Conservation (phyloP, 371 early-diverging fungal species). For the Apophysomyces ossiformis region DNA sequence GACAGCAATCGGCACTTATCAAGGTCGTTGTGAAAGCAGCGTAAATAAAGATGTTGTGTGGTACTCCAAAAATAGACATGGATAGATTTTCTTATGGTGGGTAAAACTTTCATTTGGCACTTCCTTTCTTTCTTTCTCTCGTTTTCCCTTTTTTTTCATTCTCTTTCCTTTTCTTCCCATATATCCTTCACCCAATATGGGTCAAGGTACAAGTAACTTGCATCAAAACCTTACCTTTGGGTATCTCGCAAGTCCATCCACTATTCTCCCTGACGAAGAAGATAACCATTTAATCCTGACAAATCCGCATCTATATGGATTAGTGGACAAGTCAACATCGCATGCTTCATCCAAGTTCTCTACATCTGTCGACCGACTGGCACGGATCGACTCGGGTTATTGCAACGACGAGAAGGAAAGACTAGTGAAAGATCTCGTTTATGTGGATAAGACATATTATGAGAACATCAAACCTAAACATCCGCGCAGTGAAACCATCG, state of each 20-base stretch:
- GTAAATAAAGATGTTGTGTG: constrained; percentile 12
- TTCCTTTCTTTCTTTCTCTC: constrained; percentile 14
- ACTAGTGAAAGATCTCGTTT: constrained; percentile 38
- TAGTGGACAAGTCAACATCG: constrained; percentile 10
- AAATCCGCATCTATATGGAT: constrained; percentile 19
- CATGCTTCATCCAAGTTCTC: background rate
- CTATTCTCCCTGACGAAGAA: background rate
- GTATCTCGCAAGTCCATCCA: constrained; percentile 9
- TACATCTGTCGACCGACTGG: constrained; percentile 5
- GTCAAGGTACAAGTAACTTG: constrained; percentile 20
- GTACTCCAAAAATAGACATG: constrained; percentile 4
- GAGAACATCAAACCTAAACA: constrained; percentile 8
- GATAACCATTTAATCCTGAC: constrained; percentile 12
- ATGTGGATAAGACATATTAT: constrained; percentile 51
- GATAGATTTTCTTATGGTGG: background rate
- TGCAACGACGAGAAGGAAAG: constrained; percentile 1
- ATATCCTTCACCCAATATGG: constrained; percentile 17
- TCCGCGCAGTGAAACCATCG: background rate
- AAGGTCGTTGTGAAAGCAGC: constrained; percentile 37
- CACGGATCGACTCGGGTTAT: constrained; percentile 27
- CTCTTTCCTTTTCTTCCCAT: constrained; percentile 1
- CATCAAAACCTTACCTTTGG: constrained; percentile 23
- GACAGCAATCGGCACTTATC: constrained; percentile 28
- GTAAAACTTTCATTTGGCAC: background rate
- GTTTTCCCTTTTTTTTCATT: constrained; percentile 3